A percentile compares a stretch with the other conserved stretches of the same genome.
These are phyloP conservation scores for Cyathus striatus DNA, from an alignment of 768 basidiomycete species.

Conservation along the genomic window DNA sequence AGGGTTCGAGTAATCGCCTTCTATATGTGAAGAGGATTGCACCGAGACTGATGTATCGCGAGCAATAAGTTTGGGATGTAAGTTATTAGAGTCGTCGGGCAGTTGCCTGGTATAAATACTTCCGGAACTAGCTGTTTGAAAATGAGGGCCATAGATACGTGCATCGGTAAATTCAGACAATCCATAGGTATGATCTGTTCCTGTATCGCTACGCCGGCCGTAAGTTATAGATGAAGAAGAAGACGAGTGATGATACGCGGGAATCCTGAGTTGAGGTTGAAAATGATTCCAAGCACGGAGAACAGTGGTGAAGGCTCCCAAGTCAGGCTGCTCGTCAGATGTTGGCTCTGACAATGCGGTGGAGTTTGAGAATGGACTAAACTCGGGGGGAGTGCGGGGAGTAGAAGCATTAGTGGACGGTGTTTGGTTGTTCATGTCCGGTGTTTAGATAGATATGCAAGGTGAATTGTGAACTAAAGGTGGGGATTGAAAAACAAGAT, in stretches of 20 bases:
- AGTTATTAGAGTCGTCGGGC: no score
- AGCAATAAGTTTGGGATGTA: no score
- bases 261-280: conserved; percentile 40
- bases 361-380: conserved; percentile 1
- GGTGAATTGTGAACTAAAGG: no score
- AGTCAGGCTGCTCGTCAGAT: conserved; percentile 64
- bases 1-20: no score
- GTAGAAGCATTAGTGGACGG: no score
- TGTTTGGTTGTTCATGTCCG: no score
- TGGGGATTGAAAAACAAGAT: no score
- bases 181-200: not conserved
- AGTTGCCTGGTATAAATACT: conserved; percentile 1
- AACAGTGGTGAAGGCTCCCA: conserved; percentile 68
- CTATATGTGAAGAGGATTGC: no score
- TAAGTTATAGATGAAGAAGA: conserved; percentile 7
- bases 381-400: not conserved
- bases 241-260: conserved; percentile 8
- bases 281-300: conserved; percentile 60
- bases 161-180: not conserved
- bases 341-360: conserved; percentile 38
- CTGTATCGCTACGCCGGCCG: not conserved
- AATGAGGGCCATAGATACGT: not conserved
- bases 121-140: not conserved
- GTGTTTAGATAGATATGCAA: no score
- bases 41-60: no score